A percentile compares a stretch with the other conserved stretches of the same genome.
phyloP scores from a whole-genome alignment of 441 rosid species.

The Capsella rubella region DNA sequence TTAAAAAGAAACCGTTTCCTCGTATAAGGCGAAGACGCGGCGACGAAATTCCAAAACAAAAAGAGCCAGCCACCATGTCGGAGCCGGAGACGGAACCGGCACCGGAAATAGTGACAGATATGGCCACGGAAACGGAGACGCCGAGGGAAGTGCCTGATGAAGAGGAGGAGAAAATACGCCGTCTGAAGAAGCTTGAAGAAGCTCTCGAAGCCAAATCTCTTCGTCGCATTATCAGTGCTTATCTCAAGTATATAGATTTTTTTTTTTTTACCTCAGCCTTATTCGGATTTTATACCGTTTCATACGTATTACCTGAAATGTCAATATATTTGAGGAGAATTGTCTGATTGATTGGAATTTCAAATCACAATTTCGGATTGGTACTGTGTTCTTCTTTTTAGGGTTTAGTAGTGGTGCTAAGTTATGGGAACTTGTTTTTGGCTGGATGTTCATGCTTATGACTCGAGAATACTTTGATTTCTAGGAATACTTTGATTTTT shows the following conservation, averaged over 20 bases:
- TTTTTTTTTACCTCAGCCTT: not conserved
- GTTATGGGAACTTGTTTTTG: not conserved
- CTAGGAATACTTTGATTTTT: not conserved
- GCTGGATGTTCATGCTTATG: slow-evolving; percentile 1
- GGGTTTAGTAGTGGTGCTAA: not conserved
- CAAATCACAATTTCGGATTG: slow-evolving; percentile 19
- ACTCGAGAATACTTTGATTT: not conserved
- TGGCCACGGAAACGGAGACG: not conserved
- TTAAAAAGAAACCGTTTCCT: not conserved
- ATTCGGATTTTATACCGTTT: not conserved
- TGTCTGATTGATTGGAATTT: slow-evolving; percentile 8
- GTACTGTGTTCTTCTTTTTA: not conserved
- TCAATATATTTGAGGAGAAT: slow-evolving; percentile 12
- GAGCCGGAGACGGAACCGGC: slow-evolving; percentile 5
- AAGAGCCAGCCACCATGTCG: slow-evolving; percentile 32
- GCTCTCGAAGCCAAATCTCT: slow-evolving; percentile 97
- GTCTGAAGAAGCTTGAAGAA: slow-evolving; percentile 86
- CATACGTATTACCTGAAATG: not conserved
- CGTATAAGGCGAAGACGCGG: not conserved
- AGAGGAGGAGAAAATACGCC: slow-evolving; percentile 68
- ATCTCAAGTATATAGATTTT: slow-evolving; percentile 68
- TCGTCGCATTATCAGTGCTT: slow-evolving; percentile 91
- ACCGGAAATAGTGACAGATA: not conserved
- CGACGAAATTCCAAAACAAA: slow-evolving; percentile 9
- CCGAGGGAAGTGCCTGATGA: slow-evolving; percentile 49